Evolutionary conservation across 192 early-diverging fungal genomes (phyloP), one percentile per base, ranked within the genome.

Genomic region (Umbelopsis sp.): DNA sequence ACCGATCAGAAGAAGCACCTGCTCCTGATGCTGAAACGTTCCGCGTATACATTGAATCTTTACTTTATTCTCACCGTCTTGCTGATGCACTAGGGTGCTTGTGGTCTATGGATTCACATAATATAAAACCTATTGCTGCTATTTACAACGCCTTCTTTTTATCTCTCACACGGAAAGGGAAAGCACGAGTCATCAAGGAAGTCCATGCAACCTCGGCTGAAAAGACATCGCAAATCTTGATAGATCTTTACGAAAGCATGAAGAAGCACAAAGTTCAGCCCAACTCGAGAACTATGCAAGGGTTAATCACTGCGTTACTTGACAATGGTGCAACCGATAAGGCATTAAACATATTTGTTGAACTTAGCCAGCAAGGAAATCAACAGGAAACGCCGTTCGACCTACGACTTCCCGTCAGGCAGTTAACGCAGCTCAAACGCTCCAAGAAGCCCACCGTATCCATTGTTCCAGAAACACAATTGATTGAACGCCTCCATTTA

Each of bases 301-400:
- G 69, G 66, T 71, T 80, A 22, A 68, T 80, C 45, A 66, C 62
- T 50, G 73, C 78, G 29, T 51, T 80, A 7, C 71, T 80, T 43
- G 78, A 80, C 67, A 52, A 72, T n/a, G 78, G 74, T 4, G 74
- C 75, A 43, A 80, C 73, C 47, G 50, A 53, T 4, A 56, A 36
- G 25, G 78, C 78, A 17, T 25, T 80, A 17, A 69, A 76, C 49
- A 73, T 71, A 12, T 80, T 79, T 65, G 77, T 75, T 21, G 49
- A 66, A 25, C 47, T 79, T 17, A 68, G 68, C 26, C 56, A 62
- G n/a, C 26, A 62, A 32, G 56, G 56, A 29, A 62, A 62, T 3
- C 56, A 62, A 62, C 29, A 11, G 0, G 17, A 22, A 17, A n/a
- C 16, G 31, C 31, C 56, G 11, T 62, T 62, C 31, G 56, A 62